Base-by-base conservation (phyloP, 129 eudicot genomes). In the Ambrosia artemisiifolia region DNA sequence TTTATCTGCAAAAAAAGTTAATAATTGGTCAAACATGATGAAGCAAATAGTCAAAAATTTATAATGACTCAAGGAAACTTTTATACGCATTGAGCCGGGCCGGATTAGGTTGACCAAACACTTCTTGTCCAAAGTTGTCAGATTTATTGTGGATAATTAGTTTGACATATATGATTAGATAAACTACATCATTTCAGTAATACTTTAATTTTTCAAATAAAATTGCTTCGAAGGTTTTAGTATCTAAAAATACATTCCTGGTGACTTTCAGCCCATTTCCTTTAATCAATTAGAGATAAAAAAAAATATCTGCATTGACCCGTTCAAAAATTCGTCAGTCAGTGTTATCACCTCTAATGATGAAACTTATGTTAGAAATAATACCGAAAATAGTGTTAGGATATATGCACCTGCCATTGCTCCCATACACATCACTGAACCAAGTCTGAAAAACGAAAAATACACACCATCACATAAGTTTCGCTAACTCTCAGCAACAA, bases 371-470 rank as follows among this genome's bases (percentile, higher is more conserved):
- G 28, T 24, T 35, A 63, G 17, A 5, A 55, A 46, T 69, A 90
- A 62, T 88, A 95, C 99, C 46, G 99, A 91, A 78, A 95, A 95
- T 54, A 86, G 68, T 56, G 95, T 86, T 71, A 95, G 92, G 36
- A 95, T 74, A 73, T 95, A 90, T 69, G 97, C 99, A 71, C 99
- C 99, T 4, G 97, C 96, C 81, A 79, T 88, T 50, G 85, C 96
- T 40, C 99, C 99, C 99, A 95, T 83, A 85, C 96, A 90, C 99
- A 95, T 95, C 40, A 95, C 99, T 63, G 99, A 84, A 81, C 95
- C 94, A 57, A 95, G 96, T 85, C 99, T 95, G 78, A 24, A 75
- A 47, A 75, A 46, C 24, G 20, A 38, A 70, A 62, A 35, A 49
- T 17, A 43, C 11, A 17, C 63, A 68, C 75, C 38, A 18, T 46